Evolutionary conservation across 2,329 filamentous ascomycete species (phyloP).

Genomic region (Cadophora gregata): DNA sequence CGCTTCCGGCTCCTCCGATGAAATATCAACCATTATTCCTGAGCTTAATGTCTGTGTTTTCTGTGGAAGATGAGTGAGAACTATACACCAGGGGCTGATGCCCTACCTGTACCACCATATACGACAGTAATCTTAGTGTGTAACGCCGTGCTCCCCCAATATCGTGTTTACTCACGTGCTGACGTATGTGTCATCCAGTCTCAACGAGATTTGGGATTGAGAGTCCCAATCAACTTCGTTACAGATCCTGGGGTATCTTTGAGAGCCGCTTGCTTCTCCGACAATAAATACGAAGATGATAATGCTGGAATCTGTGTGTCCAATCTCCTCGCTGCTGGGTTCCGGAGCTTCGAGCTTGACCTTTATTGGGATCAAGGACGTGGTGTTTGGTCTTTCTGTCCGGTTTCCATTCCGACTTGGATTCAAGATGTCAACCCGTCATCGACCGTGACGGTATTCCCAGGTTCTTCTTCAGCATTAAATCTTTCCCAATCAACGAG

Average conservation of each 20-base stretch:
- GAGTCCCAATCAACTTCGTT: constrained; percentile 67
- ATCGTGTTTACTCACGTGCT: constrained; percentile 19
- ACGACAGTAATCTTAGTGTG: constrained; percentile 38
- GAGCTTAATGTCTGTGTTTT: constrained; percentile 21
- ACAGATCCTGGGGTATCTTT: constrained; percentile 62
- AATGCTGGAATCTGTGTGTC: constrained; percentile 62
- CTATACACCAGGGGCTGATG: constrained; percentile 48
- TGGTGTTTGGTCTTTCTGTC: constrained; percentile 64
- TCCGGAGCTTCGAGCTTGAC: constrained; percentile 62
- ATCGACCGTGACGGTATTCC: constrained; percentile 35
- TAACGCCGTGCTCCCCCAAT: neutral
- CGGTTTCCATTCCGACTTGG: constrained; percentile 54
- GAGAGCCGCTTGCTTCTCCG: constrained; percentile 62
- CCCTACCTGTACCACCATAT: constrained; percentile 45
- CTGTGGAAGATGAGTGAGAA: constrained; percentile 47
- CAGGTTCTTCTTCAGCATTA: constrained; percentile 28
- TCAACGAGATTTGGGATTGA: constrained; percentile 64
- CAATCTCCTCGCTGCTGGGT: constrained; percentile 65
- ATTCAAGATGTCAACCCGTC: constrained; percentile 34
- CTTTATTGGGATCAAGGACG: constrained; percentile 66
- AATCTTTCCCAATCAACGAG: constrained; percentile 5
- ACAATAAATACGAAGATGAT: constrained; percentile 57
- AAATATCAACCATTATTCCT: constrained; percentile 16
- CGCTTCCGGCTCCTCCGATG: constrained; percentile 31
- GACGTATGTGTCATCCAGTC: constrained; percentile 47